Conservation (phyloP, 2,329 filamentous ascomycete genomes). For the Teratosphaeriaceae sp. region DNA sequence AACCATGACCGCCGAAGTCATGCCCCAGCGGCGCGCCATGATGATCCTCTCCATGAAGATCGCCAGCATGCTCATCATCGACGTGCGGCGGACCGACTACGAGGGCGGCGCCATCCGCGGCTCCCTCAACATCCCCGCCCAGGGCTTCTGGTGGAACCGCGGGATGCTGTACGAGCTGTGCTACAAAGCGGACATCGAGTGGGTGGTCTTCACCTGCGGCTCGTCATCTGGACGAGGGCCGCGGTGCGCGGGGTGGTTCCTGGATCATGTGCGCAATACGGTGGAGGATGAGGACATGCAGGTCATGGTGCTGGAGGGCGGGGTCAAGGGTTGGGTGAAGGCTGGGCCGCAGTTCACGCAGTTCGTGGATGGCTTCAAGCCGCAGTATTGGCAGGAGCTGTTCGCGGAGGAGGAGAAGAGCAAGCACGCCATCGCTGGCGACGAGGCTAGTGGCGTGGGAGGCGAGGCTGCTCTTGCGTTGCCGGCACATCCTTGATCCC, state of each 20-base stretch:
- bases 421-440: slow-evolving; percentile 9
- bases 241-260: slow-evolving; percentile 32
- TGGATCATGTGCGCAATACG: slow-evolving; percentile 27
- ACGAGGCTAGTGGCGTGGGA: slow-evolving; percentile 3
- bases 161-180: slow-evolving; percentile 39
- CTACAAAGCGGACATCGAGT: slow-evolving; percentile 38
- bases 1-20: slow-evolving; percentile 30
- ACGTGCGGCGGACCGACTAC: slow-evolving; percentile 43
- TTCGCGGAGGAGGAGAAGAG: slow-evolving; percentile 23
- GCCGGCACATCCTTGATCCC: too few species aligned
- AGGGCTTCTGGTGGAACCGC: slow-evolving; percentile 41
- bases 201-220: slow-evolving; percentile 43
- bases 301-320: slow-evolving; percentile 36
- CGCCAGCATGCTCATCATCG: slow-evolving; percentile 35
- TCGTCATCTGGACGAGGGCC: slow-evolving; percentile 26
- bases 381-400: slow-evolving; percentile 37
- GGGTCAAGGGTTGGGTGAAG: slow-evolving; percentile 42
- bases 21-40: slow-evolving; percentile 33
- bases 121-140: slow-evolving; percentile 43
- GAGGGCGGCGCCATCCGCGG: slow-evolving; percentile 39
- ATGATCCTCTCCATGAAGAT: slow-evolving; percentile 30
- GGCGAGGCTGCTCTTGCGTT: not conserved
- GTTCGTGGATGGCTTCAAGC: slow-evolving; percentile 35
- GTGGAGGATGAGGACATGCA: slow-evolving; percentile 33
- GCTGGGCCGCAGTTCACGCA: slow-evolving; percentile 32